These are phyloP conservation scores for Juncus inflexus DNA, from an alignment of 176 grass and related monocot genomes.

Conservation along the genomic window DNA sequence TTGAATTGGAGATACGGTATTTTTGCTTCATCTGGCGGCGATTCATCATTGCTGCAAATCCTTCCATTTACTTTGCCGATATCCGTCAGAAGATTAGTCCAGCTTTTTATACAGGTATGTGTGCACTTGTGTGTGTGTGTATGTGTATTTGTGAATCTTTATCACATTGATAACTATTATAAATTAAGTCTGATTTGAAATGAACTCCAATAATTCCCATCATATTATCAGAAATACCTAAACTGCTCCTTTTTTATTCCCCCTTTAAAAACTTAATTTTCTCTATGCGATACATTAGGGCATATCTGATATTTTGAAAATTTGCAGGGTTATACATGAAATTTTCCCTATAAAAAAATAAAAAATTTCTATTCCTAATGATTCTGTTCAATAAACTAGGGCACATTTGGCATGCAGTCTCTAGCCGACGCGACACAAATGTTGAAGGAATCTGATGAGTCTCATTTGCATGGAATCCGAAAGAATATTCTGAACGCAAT, in stretches of 20 bases:
- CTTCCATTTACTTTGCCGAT: conserved; percentile 65
- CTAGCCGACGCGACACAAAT: conserved; percentile 27
- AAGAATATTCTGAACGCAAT: conserved; percentile 60
- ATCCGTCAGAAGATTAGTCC: conserved; percentile 81
- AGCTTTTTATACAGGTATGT: conserved; percentile 86
- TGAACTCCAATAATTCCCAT: too few species aligned
- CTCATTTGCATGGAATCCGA: conserved; percentile 40
- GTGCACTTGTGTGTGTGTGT: conserved; percentile 20
- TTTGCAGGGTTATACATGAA: too few species aligned
- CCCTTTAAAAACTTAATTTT: too few species aligned
- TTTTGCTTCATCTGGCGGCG: conserved; percentile 80
- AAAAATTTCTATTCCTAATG: conserved; percentile 15
- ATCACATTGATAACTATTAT: too few species aligned
- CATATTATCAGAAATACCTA: too few species aligned
- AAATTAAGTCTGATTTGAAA: too few species aligned
- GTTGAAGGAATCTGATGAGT: conserved; percentile 39
- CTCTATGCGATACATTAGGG: too few species aligned
- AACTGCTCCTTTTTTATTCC: too few species aligned
- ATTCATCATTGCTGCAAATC: conserved; percentile 85
- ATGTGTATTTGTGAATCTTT: not conserved
- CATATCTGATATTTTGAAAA: too few species aligned
- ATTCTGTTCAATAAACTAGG: conserved; percentile 34
- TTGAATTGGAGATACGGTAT: conserved; percentile 68
- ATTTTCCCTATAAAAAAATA: too few species aligned
- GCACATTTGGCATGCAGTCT: conserved; percentile 83